Evolutionary conservation across 2,329 filamentous ascomycete species (phyloP), one percentile per base, ranked within the genome.

Genomic region (Alternaria hordeiaustralica): DNA sequence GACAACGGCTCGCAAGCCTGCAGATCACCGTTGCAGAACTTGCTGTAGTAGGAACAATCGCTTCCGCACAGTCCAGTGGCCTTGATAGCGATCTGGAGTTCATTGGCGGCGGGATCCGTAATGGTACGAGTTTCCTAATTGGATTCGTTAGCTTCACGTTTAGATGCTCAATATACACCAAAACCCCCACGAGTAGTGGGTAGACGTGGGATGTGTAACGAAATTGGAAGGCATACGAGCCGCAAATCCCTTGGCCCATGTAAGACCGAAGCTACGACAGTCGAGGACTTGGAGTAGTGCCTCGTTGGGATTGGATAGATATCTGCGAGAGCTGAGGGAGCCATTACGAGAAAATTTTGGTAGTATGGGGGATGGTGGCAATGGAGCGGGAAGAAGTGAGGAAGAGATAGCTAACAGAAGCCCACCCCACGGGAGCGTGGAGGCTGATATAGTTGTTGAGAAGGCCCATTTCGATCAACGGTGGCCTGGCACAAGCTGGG

Each of bases 21-120:
- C 55, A 92, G 84, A 77, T 90, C 89, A 49, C 89, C 89, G 73
- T 92, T 92, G 79, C 88, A 88, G 74, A 90, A 91, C 72, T 90
- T 90, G 77, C 87, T 90, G 82, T 90, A 92, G 79, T 92, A 92
- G 57, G 88, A 88, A 58, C 91, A 86, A 78, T 92, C 89, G 8
- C 88, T 91, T 60, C 89, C 89, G 76, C 89, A 92, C 71, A 92
- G 88, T 41, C 89, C 89, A 23, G 89, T 91, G 7, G 87, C 85
- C 71, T 86, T 87, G 77, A 92, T 84, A 69, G 87, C 84, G 71
- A 91, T 85, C 78, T 91, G 89, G 59, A 92, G 83, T 74, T 91
- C 88, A 58, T 84, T 81, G 61, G 83, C 78, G 13, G 81, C 81
- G 13, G 88, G 88, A n/a, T 84, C 60, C 5, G 87, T 78, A 23